Base-by-base conservation (phyloP, 768 basidiomycete species). In the Lactifluus volemus region DNA sequence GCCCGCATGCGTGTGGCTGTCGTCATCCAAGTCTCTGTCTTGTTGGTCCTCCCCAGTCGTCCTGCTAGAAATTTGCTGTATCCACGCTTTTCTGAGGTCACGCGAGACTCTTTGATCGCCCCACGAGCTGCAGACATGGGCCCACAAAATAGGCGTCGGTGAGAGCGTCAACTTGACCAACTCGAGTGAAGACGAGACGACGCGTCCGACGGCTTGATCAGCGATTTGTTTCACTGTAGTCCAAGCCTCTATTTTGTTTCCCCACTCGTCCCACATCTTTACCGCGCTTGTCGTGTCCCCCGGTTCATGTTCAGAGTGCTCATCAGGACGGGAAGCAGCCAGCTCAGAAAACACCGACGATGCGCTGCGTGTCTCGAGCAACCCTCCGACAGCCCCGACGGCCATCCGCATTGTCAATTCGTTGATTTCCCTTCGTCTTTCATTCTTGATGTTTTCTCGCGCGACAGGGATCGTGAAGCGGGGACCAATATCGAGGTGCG, bases 321-420 rank as follows among this genome's bases (percentile, higher is more conserved):
- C 60, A 32, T 57, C 60, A 39, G 19, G 42, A 21, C 0, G 30
- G 25, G 53, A 11, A 17, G 29, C 41, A 7, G 29, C n/a, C 41
- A 30, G 47, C 29, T 45, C 54, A 39, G 63, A 56, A 75, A 50
- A 58, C 19, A 47, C 30, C 17, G 64, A 55, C 6, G 49, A n/a
- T 21, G 76, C 59, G 73, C 69, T 36, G 72, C 69, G 57, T 30
- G 70, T 65, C 49, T 83, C 84, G 6, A 91, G 68, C 7, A 75
- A 67, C 11, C 91, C 92, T 10, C 91, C 91, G 7, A 90, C 78
- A 0, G 81, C 80, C 38, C 86, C 88, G 41, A 92, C 77, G 5
- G 83, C 91, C 84, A 91, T 89, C n/a, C 88, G 82, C 78, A 90
- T 86, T 0, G 82, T 84, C 49, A 93, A 73, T 67, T 89, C 85